Conservation (phyloP, 768 basidiomycete species). For the Pisolithus sp. region DNA sequence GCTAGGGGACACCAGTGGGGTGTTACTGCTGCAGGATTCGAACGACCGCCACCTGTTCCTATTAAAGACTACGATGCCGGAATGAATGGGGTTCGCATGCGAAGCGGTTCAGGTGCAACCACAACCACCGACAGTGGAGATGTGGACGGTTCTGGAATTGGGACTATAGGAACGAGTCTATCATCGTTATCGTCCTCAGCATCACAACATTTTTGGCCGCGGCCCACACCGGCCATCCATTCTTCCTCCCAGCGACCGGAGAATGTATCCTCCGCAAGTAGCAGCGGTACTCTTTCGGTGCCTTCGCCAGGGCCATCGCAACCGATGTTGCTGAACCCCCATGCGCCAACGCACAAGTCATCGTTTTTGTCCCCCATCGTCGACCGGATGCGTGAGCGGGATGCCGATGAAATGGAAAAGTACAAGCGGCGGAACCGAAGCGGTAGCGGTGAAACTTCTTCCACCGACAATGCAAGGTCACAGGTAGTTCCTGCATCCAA, state of each 20-base stretch:
- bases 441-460: conserved; percentile 68
- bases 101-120: conserved; percentile 78
- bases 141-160: conserved; percentile 38
- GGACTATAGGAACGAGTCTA: conserved; percentile 38
- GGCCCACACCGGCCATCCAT: conserved; percentile 10
- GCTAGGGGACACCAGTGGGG: conserved; percentile 60
- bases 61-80: conserved; percentile 31
- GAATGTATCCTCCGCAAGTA: conserved; percentile 26
- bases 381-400: conserved; percentile 73
- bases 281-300: conserved; percentile 32
- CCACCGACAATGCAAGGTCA: conserved; percentile 64
- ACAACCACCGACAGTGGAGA: conserved; percentile 72
- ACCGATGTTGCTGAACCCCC: conserved; percentile 29
- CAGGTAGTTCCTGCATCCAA: conserved; percentile 41
- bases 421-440: conserved; percentile 79
- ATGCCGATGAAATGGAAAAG: conserved; percentile 85
- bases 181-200: conserved; percentile 61
- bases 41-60: conserved; percentile 41
- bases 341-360: conserved; percentile 33
- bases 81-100: conserved; percentile 47
- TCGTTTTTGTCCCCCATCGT: conserved; percentile 67
- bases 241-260: conserved; percentile 21
- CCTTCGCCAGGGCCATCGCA: conserved; percentile 33
- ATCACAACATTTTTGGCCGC: conserved; percentile 42
- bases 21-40: conserved; percentile 29